These are phyloP conservation scores for Crucihimalaya himalaica DNA, from an alignment of 345 rosid species.

Conservation along the genomic window DNA sequence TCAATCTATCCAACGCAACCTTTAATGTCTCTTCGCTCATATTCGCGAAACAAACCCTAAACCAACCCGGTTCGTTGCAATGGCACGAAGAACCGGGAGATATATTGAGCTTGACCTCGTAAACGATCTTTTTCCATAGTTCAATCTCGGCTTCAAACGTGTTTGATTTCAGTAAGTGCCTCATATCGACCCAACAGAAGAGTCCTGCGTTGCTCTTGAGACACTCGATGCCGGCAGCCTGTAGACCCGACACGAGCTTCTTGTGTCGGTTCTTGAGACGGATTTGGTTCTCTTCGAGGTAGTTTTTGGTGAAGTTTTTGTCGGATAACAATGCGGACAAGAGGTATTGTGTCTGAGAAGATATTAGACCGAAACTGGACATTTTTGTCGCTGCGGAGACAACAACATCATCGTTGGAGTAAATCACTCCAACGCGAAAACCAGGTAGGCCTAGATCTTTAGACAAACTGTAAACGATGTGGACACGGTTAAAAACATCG, in stretches of 20 bases:
- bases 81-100: slow-evolving; percentile 84
- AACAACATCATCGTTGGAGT: slow-evolving; percentile 70
- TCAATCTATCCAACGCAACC: slow-evolving; percentile 56
- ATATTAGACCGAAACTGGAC: slow-evolving; percentile 85
- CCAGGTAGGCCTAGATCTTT: slow-evolving; percentile 90
- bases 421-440: slow-evolving; percentile 82
- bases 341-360: slow-evolving; percentile 79
- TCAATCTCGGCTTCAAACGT: slow-evolving; percentile 78
- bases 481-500: slow-evolving; percentile 58
- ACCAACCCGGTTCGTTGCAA: slow-evolving; percentile 83
- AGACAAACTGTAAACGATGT: slow-evolving; percentile 72
- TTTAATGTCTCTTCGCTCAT: slow-evolving; percentile 65
- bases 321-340: slow-evolving; percentile 67
- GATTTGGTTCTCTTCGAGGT: slow-evolving; percentile 56
- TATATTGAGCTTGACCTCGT: slow-evolving; percentile 59
- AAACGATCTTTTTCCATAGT: slow-evolving; percentile 75
- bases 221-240: slow-evolving; percentile 57
- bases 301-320: slow-evolving; percentile 59
- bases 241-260: slow-evolving; percentile 59
- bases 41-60: slow-evolving; percentile 72
- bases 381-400: slow-evolving; percentile 78
- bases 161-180: slow-evolving; percentile 57
- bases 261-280: slow-evolving; percentile 54
- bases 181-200: slow-evolving; percentile 86
- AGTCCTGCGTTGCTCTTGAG: slow-evolving; percentile 73